Evolutionary conservation across 805 yeast genomes (phyloP), one percentile per base, ranked within the genome.

Genomic region (Candida orba): DNA sequence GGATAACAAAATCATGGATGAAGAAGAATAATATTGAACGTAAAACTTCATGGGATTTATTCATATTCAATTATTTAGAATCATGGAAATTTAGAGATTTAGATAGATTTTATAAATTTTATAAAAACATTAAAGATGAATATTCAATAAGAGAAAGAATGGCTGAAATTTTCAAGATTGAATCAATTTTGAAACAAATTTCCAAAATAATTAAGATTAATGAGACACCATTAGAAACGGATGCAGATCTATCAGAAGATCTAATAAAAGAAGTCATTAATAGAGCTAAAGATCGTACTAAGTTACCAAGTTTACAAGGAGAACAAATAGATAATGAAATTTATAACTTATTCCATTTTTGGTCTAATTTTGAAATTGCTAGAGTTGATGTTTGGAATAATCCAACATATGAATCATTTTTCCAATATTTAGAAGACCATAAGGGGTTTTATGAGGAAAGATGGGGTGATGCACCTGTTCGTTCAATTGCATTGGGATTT

Each of bases 391-490:
- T 90, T 17, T 90, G 87, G 69, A 69, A 74, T 36, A 77, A 84
- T 20, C 72, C 75, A 6, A 60, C 71, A 18, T 93, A 91, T 63
- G 71, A 77, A 40, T 69, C 69, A 23, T 90, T 81, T 60, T 87
- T 86, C 60, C 65, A 79, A 34, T 75, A 69, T 52, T 63, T 91
- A 39, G 97, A 93, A 44, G 40, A 62, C 8, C 66, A 79, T 4
- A 87, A 90, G 10, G 97, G 98, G 0, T 90, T 91, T 58, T 89
- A 80, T 72, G 73, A 75, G 42, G 96, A 93, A 61, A 68, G 99
- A 56, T 91, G 98, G 98, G 98, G 98, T 2, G 98, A 91, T 69
- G 96, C 97, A 0, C 96, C 97, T 0, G 80, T 91, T 5, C 97
- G 89, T 60, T 82, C 96, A 0, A 63, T 93, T 20, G 98, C 95